phyloP scores from a whole-genome alignment of 192 early-diverging fungal genomes.

The Radiomyces spectabilis region DNA sequence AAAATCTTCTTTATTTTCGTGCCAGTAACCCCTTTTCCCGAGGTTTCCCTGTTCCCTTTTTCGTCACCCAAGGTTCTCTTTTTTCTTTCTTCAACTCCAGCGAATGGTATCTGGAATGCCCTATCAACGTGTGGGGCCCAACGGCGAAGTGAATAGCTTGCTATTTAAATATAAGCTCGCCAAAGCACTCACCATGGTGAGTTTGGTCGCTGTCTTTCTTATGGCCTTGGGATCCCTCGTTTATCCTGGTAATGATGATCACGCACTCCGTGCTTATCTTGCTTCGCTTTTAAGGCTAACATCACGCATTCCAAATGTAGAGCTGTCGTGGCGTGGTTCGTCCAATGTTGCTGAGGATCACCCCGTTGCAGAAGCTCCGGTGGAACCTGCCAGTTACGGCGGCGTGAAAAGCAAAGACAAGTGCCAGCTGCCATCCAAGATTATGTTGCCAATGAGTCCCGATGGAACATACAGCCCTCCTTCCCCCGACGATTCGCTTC shows the following conservation, averaged over 20 bases:
- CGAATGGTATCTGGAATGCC: not conserved
- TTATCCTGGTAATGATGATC: conserved; percentile 13
- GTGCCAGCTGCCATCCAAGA: not conserved
- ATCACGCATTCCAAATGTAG: no score
- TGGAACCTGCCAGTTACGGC: no score
- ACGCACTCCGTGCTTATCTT: no score
- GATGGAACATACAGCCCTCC: conserved; percentile 15
- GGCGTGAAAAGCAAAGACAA: not conserved
- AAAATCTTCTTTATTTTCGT: no score
- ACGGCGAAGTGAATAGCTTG: not conserved
- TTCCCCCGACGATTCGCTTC: conserved; percentile 9
- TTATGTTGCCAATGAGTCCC: not conserved
- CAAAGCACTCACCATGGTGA: conserved; percentile 14
- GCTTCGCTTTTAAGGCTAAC: no score
- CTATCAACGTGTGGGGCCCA: conserved; percentile 1
- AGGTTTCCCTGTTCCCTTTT: no score
- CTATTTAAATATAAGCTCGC: conserved; percentile 17
- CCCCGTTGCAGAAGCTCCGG: no score
- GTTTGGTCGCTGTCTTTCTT: conserved; percentile 19
- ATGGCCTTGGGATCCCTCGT: conserved; percentile 17
- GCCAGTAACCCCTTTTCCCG: no score
- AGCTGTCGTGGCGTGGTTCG: no score
- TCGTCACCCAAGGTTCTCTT: no score
- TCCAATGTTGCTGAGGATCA: no score
- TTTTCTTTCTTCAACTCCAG: no score